phyloP scores from a whole-genome alignment of 2,329 filamentous ascomycete species.

The Teratosphaeriaceae sp. region DNA sequence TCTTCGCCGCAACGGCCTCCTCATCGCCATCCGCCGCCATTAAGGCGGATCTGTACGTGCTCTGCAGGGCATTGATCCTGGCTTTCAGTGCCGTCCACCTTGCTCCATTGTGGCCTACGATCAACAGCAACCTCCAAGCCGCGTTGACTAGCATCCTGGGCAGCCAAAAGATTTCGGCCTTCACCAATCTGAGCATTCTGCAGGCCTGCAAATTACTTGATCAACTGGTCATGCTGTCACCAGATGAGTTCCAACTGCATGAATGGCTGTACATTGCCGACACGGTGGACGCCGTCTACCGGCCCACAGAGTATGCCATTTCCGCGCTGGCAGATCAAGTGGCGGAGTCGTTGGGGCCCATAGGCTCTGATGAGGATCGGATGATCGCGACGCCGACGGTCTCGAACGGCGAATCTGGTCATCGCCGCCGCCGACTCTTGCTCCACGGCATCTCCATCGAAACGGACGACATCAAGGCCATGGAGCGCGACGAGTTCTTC shows the following conservation, averaged over 20 bases:
- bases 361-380: constrained; percentile 24
- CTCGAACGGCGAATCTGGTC: constrained; percentile 11
- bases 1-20: constrained; percentile 73
- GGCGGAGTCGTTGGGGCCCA: constrained; percentile 59
- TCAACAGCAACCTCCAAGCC: constrained; percentile 78
- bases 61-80: constrained; percentile 74
- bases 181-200: constrained; percentile 68
- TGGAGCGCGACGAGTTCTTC: constrained; percentile 56
- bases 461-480: constrained; percentile 46
- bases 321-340: constrained; percentile 78
- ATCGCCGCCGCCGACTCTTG: constrained; percentile 30
- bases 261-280: constrained; percentile 98
- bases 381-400: constrained; percentile 4
- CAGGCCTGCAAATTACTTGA: constrained; percentile 95
- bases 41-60: constrained; percentile 81
- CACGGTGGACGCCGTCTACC: constrained; percentile 92
- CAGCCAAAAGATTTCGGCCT: constrained; percentile 58
- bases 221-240: constrained; percentile 73
- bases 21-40: constrained; percentile 90
- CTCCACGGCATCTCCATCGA: constrained; percentile 53
- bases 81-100: constrained; percentile 74
- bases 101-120: constrained; percentile 79
- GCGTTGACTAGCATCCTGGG: constrained; percentile 69
- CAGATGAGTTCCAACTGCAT: constrained; percentile 96
- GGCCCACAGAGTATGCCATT: constrained; percentile 60